Evolutionary conservation across 306 rosid species (phyloP), one percentile per base, ranked within the genome.

Genomic region (Luffa acutangula): DNA sequence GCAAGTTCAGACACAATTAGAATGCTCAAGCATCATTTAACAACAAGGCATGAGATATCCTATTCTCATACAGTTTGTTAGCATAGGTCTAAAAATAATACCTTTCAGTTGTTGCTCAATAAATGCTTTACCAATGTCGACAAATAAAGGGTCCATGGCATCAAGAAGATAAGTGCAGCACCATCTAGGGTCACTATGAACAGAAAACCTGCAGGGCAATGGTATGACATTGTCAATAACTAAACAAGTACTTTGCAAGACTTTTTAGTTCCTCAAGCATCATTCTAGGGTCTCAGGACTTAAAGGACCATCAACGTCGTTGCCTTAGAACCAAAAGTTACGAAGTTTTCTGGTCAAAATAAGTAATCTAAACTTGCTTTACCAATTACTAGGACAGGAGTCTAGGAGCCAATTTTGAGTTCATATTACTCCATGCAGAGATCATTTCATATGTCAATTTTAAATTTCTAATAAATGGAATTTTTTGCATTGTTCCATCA

Each of bases 161-260:
- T 92, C 97, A 80, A 94, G 98, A 82, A 94, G 97, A 87, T 92
- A 94, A 71, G 98, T 94, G 87, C 98, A 90, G 87, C 84, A 79
- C 98, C 97, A 92, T 82, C 87, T 88, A 52, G 87, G 89, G 77
- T 94, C 91, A 80, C 87, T 90, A 83, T 88, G 77, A 72, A 94
- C 93, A 21, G 98, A 87, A 83, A 92, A 92, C 98, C 98, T 94
- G 80, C 34, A 82, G 82, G 43, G 45, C 72, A 76, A 70, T 45
- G 20, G 42, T 1, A 36, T 11, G 5, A 65, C 41, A 6, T 67
- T 41, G 48, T 70, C 60, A 54, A 33, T n/a, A 36, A 48, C 45
- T 42, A 9, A 78, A 31, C 6, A 62, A 58, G 58, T 62, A 31
- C 57, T 20, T 12, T 1, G 25, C 51, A 66, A 39, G 6, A 75